Percentiles rank a stretch among this genome's conserved stretches.
These are phyloP conservation scores for Pseudoneurospora amorphoporcata DNA, from an alignment of 495 filamentous ascomycete species.

Conservation along the genomic window DNA sequence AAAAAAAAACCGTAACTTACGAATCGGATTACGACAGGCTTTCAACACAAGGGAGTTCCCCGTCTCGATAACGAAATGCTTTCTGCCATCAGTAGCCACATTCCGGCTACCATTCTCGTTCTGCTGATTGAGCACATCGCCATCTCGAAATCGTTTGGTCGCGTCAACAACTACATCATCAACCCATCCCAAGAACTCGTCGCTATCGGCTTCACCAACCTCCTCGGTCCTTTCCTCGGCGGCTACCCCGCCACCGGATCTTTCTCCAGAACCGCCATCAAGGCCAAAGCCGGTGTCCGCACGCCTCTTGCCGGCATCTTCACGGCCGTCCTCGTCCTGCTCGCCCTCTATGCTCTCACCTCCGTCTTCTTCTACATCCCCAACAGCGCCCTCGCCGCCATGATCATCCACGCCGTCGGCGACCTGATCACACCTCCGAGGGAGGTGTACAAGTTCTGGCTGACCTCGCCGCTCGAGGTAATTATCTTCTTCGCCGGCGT, in stretches of 20 bases:
- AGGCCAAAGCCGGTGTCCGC: slow-evolving; percentile 40
- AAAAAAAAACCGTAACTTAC: neutral
- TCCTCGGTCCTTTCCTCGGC: slow-evolving; percentile 42
- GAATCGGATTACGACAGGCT: slow-evolving; percentile 19
- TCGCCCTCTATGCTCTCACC: slow-evolving; percentile 43
- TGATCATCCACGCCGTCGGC: slow-evolving; percentile 45
- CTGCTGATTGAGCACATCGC: slow-evolving; percentile 46
- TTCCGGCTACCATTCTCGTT: slow-evolving; percentile 36
- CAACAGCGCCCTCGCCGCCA: slow-evolving; percentile 29
- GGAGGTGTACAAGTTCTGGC: slow-evolving; percentile 41
- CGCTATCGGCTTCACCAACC: slow-evolving; percentile 42
- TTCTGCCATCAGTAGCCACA: slow-evolving; percentile 21
- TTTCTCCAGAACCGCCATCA: slow-evolving; percentile 41
- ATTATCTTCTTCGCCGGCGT: slow-evolving; percentile 44
- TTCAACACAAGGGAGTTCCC: slow-evolving; percentile 32
- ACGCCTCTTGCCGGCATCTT: slow-evolving; percentile 43
- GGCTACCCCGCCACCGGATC: slow-evolving; percentile 45
- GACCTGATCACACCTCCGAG: slow-evolving; percentile 40
- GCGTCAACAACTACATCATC: slow-evolving; percentile 46
- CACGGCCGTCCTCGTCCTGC: slow-evolving; percentile 40
- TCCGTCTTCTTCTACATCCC: slow-evolving; percentile 44
- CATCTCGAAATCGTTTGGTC: slow-evolving; percentile 44
- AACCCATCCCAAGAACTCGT: slow-evolving; percentile 45
- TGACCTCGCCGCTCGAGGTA: slow-evolving; percentile 39
- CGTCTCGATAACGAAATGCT: slow-evolving; percentile 24